phyloP scores from a whole-genome alignment of 2,329 filamentous ascomycete genomes.

The Raffaelea ambrosiae region DNA sequence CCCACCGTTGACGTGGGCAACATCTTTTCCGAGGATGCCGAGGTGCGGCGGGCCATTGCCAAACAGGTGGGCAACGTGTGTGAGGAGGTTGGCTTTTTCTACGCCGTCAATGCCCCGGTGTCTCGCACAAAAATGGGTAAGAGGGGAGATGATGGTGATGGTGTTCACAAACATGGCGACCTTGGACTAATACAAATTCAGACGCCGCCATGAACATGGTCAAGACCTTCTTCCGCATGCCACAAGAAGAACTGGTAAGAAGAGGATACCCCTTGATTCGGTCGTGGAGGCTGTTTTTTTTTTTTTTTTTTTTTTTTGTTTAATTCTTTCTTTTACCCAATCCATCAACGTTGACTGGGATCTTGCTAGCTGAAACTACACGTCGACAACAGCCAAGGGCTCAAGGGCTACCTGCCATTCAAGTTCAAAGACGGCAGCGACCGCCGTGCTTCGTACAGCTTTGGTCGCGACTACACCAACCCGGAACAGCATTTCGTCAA shows the following conservation, averaged over 20 bases:
- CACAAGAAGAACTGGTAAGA: conserved; percentile 2
- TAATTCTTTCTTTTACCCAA: no score
- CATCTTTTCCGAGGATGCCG: conserved; percentile 2
- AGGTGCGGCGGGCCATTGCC: conserved; percentile 1
- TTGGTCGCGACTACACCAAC: conserved; percentile 2
- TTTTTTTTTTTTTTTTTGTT: no score
- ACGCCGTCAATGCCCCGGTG: conserved; percentile 1
- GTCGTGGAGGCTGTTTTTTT: no score
- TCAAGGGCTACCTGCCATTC: conserved; percentile 6
- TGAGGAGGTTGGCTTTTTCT: conserved; percentile 6
- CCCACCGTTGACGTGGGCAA: conserved; percentile 6
- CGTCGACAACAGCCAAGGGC: conserved; percentile 5
- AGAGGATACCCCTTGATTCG: no score
- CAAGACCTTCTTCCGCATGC: conserved; percentile 1
- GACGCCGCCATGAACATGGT: conserved; percentile 4
- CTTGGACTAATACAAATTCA: neutral
- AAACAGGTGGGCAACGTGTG: conserved; percentile 4
- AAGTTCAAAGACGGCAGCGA: neutral
- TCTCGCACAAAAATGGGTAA: conserved; percentile 3
- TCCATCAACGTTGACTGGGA: neutral
- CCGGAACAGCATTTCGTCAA: conserved; percentile 1
- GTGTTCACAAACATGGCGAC: neutral
- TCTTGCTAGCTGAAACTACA: conserved; percentile 1
- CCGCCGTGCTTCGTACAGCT: neutral
- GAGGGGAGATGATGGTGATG: neutral